A percentile compares a stretch with the other conserved stretches of the same genome.
These are phyloP conservation scores for Phialophora tarda DNA, from an alignment of 2,329 filamentous ascomycete species.

Conservation along the genomic window DNA sequence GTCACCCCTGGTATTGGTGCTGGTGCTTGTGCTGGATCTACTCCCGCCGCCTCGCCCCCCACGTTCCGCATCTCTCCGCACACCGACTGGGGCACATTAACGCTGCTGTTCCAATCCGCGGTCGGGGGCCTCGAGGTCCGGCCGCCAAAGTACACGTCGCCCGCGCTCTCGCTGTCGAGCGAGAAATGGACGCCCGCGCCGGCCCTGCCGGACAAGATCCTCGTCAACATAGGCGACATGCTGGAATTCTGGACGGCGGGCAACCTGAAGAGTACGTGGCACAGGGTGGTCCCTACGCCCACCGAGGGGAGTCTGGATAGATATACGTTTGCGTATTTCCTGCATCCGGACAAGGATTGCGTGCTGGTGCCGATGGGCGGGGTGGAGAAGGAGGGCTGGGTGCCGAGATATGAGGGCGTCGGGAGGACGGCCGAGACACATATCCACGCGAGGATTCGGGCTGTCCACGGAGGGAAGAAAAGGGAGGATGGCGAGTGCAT, in stretches of 20 bases:
- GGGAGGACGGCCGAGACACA: constrained; percentile 27
- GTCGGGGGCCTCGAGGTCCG: constrained; percentile 31
- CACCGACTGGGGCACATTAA: constrained; percentile 31
- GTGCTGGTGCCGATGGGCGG: constrained; percentile 27
- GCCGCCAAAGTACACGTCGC: constrained; percentile 22
- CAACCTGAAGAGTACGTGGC: constrained; percentile 28
- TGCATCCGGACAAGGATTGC: constrained; percentile 27
- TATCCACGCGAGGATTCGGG: constrained; percentile 26
- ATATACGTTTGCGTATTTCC: constrained; percentile 29
- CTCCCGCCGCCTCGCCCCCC: not conserved
- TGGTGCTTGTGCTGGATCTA: not conserved
- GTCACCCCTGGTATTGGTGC: not conserved
- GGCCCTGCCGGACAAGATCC: constrained; percentile 22
- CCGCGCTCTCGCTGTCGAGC: constrained; percentile 6
- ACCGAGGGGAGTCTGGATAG: constrained; percentile 19
- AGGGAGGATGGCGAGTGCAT: not conserved
- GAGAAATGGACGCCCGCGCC: constrained; percentile 25
- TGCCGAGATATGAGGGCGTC: constrained; percentile 26
- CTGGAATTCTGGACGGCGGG: constrained; percentile 32
- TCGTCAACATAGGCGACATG: constrained; percentile 30
- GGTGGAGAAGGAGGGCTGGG: constrained; percentile 24
- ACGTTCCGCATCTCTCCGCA: constrained; percentile 29
- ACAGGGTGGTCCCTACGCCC: constrained; percentile 23
- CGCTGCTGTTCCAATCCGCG: constrained; percentile 30
- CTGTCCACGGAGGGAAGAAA: constrained; percentile 12